Base-by-base conservation (phyloP, 108 stramenopile species). In the Mediolabrus comicus region DNA sequence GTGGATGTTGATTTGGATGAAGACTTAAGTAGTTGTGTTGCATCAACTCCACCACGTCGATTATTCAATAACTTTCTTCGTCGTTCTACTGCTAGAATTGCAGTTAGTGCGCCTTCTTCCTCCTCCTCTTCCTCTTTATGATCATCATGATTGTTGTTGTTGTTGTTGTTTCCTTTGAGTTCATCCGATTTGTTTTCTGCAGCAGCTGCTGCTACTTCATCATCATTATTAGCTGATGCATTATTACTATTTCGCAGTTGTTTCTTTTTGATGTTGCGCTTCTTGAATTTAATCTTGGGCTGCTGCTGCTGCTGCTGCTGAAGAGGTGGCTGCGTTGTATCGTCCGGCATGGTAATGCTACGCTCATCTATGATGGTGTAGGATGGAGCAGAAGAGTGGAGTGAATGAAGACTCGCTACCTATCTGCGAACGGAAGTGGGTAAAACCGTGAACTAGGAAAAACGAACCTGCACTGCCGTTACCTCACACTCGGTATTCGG, bases 181-280 rank as follows among this genome's bases (percentile, higher is more conserved):
- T 53, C 59, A 46, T 57, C 60, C 30, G 25, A 41, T 17, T n/a
- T 53, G 10, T 41, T 53, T 22, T 57, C 65, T 8, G 29, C 24
- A 22, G 29, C 33, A 14, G n/a, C 59, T 31, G 24, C 60, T 14
- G 35, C 59, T 31, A 24, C 60, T 14, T 25, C 17, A 4, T 32
- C 17, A 41, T 31, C 14, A 57, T 26, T 32, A 34, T 28, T 14
- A 6, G 16, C 17, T 10, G 31, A 17, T 9, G 28, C 27, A 7
- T 19, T 16, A 11, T 60, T 27, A n/a, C 31, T 25, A 2, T 64
- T 64, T 4, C 75, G 75, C 8, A 69, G 67, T 9, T 52, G 54
- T n/a, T 69, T 76, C 75, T 69, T 76, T 59, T 75, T 75, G 43
- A 43, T 64, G 26, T 30, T 57, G 17, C 67, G 75, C 41, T 76